Conservation (phyloP, 2,329 filamentous ascomycete species). For the Calonectria leucothoes region DNA sequence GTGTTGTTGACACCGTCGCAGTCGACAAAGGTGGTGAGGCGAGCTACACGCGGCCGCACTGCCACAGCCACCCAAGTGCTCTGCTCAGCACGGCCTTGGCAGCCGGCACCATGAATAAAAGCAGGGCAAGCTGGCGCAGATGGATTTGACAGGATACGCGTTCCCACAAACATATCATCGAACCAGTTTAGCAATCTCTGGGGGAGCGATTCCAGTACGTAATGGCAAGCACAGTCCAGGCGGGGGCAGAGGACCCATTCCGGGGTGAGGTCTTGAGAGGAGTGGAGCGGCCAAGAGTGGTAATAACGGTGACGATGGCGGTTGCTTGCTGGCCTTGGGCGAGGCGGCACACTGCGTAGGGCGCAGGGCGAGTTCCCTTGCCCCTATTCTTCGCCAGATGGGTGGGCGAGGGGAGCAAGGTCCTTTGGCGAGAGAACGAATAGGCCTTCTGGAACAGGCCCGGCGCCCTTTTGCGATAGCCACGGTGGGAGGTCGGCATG, state of each 20-base stretch:
- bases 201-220: constrained; percentile 22
- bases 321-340: neutral
- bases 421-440: neutral
- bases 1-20: neutral
- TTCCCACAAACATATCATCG: neutral
- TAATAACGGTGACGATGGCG: neutral
- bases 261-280: constrained; percentile 1
- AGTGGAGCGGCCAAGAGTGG: neutral
- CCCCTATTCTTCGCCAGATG: neutral
- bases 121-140: neutral
- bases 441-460: neutral
- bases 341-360: neutral
- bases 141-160: neutral
- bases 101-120: neutral
- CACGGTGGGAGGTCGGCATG: neutral
- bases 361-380: neutral
- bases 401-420: neutral
- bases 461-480: neutral
- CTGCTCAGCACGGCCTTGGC: neutral
- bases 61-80: neutral
- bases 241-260: constrained; percentile 11
- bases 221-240: constrained; percentile 20
- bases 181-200: neutral
- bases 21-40: neutral
- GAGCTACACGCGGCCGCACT: neutral